A percentile compares a stretch with the other conserved stretches of the same genome.
These are phyloP conservation scores for Alternaria ventricosa DNA, from an alignment of 2,329 filamentous ascomycete species.

Conservation along the genomic window DNA sequence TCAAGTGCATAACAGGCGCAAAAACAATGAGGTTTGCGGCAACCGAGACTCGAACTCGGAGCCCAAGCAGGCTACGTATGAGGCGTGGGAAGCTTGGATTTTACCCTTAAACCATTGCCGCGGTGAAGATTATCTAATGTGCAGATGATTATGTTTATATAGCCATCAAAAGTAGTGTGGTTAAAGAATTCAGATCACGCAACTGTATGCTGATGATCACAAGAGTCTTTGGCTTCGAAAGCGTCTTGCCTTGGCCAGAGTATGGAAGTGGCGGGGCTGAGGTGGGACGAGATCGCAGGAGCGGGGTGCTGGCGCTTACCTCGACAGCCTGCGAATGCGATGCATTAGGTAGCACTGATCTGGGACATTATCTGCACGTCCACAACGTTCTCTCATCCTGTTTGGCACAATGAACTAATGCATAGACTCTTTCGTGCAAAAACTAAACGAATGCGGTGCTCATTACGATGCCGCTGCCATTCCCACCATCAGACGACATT, in stretches of 20 bases:
- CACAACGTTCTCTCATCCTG: too few species aligned
- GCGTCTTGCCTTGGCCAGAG: neutral
- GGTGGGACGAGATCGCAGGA: neutral
- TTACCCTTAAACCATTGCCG: conserved; percentile 41
- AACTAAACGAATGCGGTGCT: too few species aligned
- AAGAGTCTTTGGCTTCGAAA: neutral
- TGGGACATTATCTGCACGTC: too few species aligned
- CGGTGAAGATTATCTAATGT: neutral
- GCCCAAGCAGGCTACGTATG: conserved; percentile 26
- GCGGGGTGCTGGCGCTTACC: conserved; percentile 7
- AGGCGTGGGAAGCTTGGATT: conserved; percentile 40
- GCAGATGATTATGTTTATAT: too few species aligned
- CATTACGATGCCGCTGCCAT: too few species aligned
- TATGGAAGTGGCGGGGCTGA: neutral
- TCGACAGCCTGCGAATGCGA: neutral
- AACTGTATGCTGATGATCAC: too few species aligned
- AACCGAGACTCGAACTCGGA: conserved; percentile 37
- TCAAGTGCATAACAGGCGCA: neutral
- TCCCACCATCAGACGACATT: too few species aligned
- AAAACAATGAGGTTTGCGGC: conserved; percentile 17
- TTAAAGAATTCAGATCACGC: too few species aligned
- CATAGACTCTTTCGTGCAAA: too few species aligned
- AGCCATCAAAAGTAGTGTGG: too few species aligned
- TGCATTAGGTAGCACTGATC: too few species aligned
- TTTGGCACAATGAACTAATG: too few species aligned